Percentiles rank a stretch among this genome's conserved stretches.
These are phyloP conservation scores for Boletus semigastroideus DNA, from an alignment of 1,284 basidiomycete species.

Conservation along the genomic window DNA sequence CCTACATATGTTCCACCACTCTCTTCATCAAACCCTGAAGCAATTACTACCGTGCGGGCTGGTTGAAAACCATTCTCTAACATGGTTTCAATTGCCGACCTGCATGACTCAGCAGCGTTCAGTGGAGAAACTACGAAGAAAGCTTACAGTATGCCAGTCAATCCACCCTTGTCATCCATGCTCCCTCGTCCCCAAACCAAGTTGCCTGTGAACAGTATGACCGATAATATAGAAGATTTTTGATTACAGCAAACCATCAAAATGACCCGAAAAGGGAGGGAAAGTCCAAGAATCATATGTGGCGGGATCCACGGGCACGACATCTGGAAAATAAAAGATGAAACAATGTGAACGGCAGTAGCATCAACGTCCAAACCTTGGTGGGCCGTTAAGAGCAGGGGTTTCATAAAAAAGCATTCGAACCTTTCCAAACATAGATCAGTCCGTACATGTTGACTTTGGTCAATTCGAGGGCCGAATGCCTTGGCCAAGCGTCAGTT, in stretches of 20 bases:
- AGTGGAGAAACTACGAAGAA: not conserved
- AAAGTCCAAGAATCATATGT: constrained; percentile 55
- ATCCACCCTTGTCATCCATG: constrained; percentile 51
- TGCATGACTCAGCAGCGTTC: not conserved
- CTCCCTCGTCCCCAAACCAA: constrained; percentile 54
- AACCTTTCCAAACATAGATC: constrained; percentile 64
- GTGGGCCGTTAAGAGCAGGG: constrained; percentile 64
- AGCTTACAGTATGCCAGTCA: constrained; percentile 44
- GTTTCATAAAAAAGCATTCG: constrained; percentile 54
- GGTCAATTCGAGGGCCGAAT: constrained; percentile 50
- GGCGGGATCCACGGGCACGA: constrained; percentile 55
- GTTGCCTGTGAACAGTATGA: constrained; percentile 25
- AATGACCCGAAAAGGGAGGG: constrained; percentile 53
- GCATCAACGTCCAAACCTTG: constrained; percentile 44
- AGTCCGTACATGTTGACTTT: constrained; percentile 67
- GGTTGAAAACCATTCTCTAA: constrained; percentile 46
- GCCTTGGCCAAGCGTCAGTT: constrained; percentile 34
- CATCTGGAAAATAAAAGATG: constrained; percentile 36
- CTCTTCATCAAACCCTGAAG: constrained; percentile 69
- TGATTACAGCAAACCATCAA: constrained; percentile 37
- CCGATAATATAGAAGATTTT: not conserved
- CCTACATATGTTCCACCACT: constrained; percentile 45
- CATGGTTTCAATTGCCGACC: constrained; percentile 43
- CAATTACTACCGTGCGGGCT: constrained; percentile 50
- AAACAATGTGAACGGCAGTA: not conserved